phyloP scores from a whole-genome alignment of 148 eudicot genomes.

The Cornus suecica region DNA sequence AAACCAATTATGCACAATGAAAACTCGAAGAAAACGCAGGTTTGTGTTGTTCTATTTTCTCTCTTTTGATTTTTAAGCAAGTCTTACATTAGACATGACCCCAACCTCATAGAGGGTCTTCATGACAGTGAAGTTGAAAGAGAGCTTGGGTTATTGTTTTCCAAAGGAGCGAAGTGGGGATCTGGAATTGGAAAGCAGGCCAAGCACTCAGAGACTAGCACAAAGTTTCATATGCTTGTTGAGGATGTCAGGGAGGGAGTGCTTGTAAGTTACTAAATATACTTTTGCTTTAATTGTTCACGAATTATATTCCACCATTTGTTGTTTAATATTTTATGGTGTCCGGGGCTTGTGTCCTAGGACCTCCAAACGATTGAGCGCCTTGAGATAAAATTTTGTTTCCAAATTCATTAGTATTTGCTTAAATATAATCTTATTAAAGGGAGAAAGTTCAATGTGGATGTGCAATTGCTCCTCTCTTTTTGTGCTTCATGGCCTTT shows the following conservation, averaged over 20 bases:
- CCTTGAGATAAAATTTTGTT: not conserved
- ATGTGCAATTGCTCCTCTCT: not conserved
- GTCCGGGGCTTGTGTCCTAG: not conserved
- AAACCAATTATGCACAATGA: conserved; percentile 95
- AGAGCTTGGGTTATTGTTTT: conserved; percentile 83
- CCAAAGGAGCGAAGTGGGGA: conserved; percentile 54
- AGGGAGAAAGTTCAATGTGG: not conserved
- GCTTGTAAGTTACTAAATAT: conserved; percentile 59
- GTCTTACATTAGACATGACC: conserved; percentile 3
- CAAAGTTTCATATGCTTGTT: conserved; percentile 84
- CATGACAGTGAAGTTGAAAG: conserved; percentile 86
- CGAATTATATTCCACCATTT: not conserved
- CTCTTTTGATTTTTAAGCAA: not conserved
- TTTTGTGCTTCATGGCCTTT: not conserved
- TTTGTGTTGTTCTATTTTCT: conserved; percentile 15
- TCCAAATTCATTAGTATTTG: not conserved
- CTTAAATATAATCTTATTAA: not conserved
- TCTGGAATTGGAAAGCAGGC: conserved; percentile 51
- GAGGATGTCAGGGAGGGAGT: conserved; percentile 95
- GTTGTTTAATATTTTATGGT: not conserved
- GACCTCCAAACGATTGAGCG: not conserved
- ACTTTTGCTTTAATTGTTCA: conserved; percentile 3
- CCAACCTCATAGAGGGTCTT: conserved; percentile 11
- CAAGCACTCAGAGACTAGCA: conserved; percentile 51
- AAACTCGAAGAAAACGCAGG: conserved; percentile 88